Evolutionary conservation across 2,329 filamentous ascomycete species (phyloP).

Genomic region (Fusarium sp.): DNA sequence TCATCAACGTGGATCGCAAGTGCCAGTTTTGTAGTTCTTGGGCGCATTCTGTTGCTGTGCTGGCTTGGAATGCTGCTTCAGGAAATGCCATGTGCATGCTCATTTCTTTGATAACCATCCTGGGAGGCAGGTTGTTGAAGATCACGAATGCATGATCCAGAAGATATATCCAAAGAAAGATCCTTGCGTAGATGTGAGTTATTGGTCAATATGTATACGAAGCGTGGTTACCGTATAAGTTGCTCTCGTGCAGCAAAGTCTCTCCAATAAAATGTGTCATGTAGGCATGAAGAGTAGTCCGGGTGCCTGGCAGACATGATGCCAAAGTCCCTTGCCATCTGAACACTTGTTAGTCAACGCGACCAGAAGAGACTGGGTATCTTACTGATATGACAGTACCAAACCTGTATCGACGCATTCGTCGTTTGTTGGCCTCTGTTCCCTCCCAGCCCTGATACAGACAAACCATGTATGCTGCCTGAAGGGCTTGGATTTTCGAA

Average conservation of each 20-base stretch:
- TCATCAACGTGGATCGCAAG: rapidly evolving
- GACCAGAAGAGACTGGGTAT: rapidly evolving
- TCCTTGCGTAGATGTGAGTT: background rate
- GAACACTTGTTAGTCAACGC: rapidly evolving
- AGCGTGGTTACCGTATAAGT: background rate
- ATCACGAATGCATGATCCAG: background rate
- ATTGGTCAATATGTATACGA: rapidly evolving
- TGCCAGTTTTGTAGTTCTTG: background rate
- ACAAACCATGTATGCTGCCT: background rate
- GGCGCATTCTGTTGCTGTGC: background rate
- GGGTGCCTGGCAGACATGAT: background rate
- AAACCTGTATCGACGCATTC: background rate
- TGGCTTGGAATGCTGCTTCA: background rate
- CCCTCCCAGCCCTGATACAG: conserved; percentile 2
- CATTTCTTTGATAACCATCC: conserved; percentile 1
- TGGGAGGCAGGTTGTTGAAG: background rate
- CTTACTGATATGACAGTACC: background rate
- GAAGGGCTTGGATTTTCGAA: background rate
- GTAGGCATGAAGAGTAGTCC: background rate
- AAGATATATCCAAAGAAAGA: background rate
- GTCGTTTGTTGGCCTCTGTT: background rate
- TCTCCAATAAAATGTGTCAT: background rate
- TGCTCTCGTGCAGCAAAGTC: background rate
- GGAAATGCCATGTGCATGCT: background rate
- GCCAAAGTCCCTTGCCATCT: background rate